Percentiles rank a stretch among this genome's conserved stretches.
These are phyloP conservation scores for Globisporangium paddicum DNA, from an alignment of 352 stramenopile genomes.

Conservation along the genomic window DNA sequence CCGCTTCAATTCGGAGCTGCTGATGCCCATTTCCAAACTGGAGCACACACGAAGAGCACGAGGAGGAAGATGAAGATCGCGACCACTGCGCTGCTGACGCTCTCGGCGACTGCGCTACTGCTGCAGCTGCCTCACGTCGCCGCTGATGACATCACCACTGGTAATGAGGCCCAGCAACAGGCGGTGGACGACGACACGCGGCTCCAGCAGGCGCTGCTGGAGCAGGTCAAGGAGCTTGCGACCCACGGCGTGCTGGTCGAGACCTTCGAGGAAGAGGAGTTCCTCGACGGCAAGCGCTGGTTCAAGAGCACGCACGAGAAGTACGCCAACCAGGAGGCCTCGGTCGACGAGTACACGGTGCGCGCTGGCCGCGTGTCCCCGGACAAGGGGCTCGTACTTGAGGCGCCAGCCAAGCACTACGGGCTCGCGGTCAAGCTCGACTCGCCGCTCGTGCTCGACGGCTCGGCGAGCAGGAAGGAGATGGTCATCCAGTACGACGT, in stretches of 20 bases:
- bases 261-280: conserved; percentile 62
- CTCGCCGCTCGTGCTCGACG: conserved; percentile 59
- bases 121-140: conserved; percentile 15
- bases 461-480: conserved; percentile 66
- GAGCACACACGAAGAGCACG: not conserved
- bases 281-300: conserved; percentile 67
- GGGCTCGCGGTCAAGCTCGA: conserved; percentile 71
- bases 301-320: conserved; percentile 83
- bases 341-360: conserved; percentile 58
- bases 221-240: conserved; percentile 47
- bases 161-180: not conserved
- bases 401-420: conserved; percentile 73
- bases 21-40: not conserved
- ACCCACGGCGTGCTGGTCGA: conserved; percentile 67
- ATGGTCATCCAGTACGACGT: conserved; percentile 95
- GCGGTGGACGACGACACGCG: conserved; percentile 13
- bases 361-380: conserved; percentile 45
- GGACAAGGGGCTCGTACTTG: conserved; percentile 70
- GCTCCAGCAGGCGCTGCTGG: conserved; percentile 23
- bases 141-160: not conserved
- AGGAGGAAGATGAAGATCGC: conserved; percentile 56
- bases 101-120: conserved; percentile 43
- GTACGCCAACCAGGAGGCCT: conserved; percentile 68
- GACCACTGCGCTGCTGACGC: conserved; percentile 23
- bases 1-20: not conserved